phyloP scores from a whole-genome alignment of 305 asterid genomes.

The Ilex paraguariensis region DNA sequence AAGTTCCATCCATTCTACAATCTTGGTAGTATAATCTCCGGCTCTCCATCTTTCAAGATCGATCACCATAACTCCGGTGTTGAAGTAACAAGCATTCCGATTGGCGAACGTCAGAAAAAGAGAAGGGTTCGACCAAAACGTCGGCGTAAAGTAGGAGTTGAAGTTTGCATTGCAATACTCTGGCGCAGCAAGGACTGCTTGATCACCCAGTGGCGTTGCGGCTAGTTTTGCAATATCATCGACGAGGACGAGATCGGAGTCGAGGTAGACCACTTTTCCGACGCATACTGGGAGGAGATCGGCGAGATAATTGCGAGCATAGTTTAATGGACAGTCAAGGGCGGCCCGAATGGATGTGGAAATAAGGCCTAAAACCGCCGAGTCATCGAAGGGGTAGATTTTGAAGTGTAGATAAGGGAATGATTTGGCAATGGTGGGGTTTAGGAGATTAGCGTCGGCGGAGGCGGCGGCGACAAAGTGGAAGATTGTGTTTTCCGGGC shows the following conservation, averaged over 20 bases:
- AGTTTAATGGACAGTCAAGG: conserved; percentile 82
- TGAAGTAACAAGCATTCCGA: conserved; percentile 72
- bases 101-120: conserved; percentile 65
- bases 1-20: conserved; percentile 93
- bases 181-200: conserved; percentile 77
- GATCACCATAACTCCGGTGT: conserved; percentile 90
- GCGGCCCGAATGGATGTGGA: conserved; percentile 88
- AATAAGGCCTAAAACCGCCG: conserved; percentile 57
- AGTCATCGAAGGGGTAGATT: conserved; percentile 56
- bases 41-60: conserved; percentile 67
- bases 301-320: conserved; percentile 85
- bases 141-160: conserved; percentile 80
- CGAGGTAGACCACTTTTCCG: conserved; percentile 56
- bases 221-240: conserved; percentile 80
- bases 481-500: conserved; percentile 77
- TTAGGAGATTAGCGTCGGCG: conserved; percentile 25
- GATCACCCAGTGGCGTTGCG: conserved; percentile 46
- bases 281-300: conserved; percentile 59
- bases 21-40: conserved; percentile 59
- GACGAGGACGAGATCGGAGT: conserved; percentile 79
- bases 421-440: conserved; percentile 33
- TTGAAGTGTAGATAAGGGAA: conserved; percentile 68
- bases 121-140: conserved; percentile 88
- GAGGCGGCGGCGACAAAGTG: conserved; percentile 55
- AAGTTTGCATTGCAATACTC: conserved; percentile 92